Evolutionary conservation across 1,284 basidiomycete genomes (phyloP).

Genomic region (Trichosporon ovoides): DNA sequence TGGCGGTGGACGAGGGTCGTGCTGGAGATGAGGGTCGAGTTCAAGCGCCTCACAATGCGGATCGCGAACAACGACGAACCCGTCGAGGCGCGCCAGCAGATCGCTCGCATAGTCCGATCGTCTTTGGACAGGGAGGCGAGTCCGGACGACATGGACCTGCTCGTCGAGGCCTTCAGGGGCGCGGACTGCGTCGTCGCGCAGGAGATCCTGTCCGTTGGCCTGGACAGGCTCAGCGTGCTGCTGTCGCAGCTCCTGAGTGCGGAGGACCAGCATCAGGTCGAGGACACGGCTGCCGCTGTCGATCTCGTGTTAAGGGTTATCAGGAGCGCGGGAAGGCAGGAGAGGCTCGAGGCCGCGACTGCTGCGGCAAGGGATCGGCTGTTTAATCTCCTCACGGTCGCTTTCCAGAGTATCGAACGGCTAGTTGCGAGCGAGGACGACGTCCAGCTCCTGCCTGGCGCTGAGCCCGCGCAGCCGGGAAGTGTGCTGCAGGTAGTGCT

Average conservation of each 20-base stretch:
- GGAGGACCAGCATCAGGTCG: slow-evolving; percentile 33
- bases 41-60: slow-evolving; percentile 40
- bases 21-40: slow-evolving; percentile 45
- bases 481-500: slow-evolving; percentile 29
- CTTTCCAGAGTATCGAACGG: slow-evolving; percentile 38
- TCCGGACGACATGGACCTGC: slow-evolving; percentile 42
- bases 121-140: slow-evolving; percentile 36
- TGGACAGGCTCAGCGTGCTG: slow-evolving; percentile 35
- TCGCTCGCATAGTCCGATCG: slow-evolving; percentile 32
- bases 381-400: slow-evolving; percentile 33
- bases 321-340: slow-evolving; percentile 22
- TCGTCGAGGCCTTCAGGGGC: slow-evolving; percentile 43
- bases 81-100: slow-evolving; percentile 31
- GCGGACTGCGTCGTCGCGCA: slow-evolving; percentile 39
- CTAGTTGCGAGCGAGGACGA: slow-evolving; percentile 27
- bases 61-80: slow-evolving; percentile 36
- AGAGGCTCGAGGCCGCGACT: slow-evolving; percentile 10
- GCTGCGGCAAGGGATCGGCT: slow-evolving; percentile 34
- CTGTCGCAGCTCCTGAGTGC: slow-evolving; percentile 34
- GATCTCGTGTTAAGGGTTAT: slow-evolving; percentile 39
- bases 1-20: slow-evolving; percentile 46
- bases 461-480: slow-evolving; percentile 28
- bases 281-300: slow-evolving; percentile 24
- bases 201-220: slow-evolving; percentile 39
- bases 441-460: slow-evolving; percentile 24